Conservation (phyloP, 306 rosid species). For the Rosa persica region DNA sequence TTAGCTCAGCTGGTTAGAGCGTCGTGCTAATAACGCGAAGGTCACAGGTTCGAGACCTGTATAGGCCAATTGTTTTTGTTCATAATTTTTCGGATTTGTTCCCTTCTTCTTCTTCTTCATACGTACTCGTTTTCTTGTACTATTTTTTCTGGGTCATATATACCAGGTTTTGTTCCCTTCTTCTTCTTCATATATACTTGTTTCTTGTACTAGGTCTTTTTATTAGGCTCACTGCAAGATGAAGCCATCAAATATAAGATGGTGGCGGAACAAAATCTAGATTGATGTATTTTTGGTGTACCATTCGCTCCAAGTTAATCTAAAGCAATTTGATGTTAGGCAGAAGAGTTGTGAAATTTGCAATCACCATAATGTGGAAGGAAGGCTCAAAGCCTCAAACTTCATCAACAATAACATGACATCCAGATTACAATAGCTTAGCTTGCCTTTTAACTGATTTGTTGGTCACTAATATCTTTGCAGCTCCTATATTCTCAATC, state of each 20-base stretch:
- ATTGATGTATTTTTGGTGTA: background rate
- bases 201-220: background rate
- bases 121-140: too few species aligned
- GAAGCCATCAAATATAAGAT: too few species aligned
- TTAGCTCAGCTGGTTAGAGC: constrained; percentile 76
- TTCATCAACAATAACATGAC: background rate
- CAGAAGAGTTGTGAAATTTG: background rate
- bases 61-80: constrained; percentile 35
- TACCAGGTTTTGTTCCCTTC: background rate
- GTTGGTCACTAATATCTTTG: background rate
- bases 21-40: constrained; percentile 79
- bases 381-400: background rate
- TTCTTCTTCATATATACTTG: too few species aligned
- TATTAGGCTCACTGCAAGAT: too few species aligned
- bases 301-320: background rate
- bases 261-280: too few species aligned
- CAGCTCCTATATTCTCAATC: background rate
- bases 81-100: background rate
- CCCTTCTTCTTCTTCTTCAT: background rate
- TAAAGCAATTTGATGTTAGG: background rate
- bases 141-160: too few species aligned
- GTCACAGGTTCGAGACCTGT: constrained; percentile 72
- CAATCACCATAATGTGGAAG: background rate
- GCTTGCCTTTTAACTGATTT: background rate
- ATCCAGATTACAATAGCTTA: background rate